phyloP scores from a whole-genome alignment of 2,329 filamentous ascomycete species.

The Aspergillus niger region DNA sequence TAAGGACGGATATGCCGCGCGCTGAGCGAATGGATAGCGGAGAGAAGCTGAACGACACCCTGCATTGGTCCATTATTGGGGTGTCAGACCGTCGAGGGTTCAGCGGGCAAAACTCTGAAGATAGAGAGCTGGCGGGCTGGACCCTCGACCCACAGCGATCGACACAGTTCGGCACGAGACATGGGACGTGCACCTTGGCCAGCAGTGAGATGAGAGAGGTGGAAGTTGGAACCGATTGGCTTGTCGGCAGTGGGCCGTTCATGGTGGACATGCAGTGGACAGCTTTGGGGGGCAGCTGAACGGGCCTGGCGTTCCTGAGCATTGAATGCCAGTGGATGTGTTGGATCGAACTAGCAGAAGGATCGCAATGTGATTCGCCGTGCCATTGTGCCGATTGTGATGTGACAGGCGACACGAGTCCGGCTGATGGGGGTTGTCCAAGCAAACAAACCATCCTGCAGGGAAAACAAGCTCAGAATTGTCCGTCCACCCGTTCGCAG shows the following conservation, averaged over 20 bases:
- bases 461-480: neutral
- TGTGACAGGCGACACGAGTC: neutral
- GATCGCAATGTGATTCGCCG: too few species aligned
- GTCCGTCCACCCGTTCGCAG: too few species aligned
- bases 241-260: neutral
- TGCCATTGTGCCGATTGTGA: neutral
- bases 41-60: neutral
- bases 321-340: neutral
- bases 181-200: neutral
- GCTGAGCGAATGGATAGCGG: neutral
- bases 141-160: constrained; percentile 9
- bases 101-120: neutral
- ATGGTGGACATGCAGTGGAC: neutral
- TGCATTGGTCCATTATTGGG: neutral
- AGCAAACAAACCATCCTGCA: neutral
- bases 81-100: neutral
- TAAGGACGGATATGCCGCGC: neutral
- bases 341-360: neutral
- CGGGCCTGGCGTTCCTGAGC: too few species aligned
- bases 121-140: neutral
- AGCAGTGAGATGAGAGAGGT: neutral
- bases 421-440: neutral
- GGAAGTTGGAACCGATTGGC: neutral
- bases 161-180: constrained; percentile 7
- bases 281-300: too few species aligned